A percentile compares a stretch with the other conserved stretches of the same genome.
These are phyloP conservation scores for Quercus aquifolioides DNA, from an alignment of 306 rosid genomes.

Conservation along the genomic window DNA sequence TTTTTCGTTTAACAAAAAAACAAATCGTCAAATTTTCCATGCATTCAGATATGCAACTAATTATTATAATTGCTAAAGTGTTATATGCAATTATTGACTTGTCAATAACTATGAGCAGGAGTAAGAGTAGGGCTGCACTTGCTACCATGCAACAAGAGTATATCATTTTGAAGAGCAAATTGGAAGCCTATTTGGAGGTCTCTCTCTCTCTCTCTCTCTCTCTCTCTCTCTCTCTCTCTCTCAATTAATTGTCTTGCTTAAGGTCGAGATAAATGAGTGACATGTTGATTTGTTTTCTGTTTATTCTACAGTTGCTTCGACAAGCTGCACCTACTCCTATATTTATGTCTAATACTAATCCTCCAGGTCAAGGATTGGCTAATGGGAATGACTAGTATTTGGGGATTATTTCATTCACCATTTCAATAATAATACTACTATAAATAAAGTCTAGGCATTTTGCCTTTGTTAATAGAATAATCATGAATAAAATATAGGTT, in stretches of 20 bases:
- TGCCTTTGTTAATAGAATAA: no score
- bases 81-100: not conserved
- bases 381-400: no score
- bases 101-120: not conserved
- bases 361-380: no score
- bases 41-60: no score
- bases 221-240: not conserved
- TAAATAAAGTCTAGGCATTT: no score
- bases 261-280: not conserved
- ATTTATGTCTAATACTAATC: no score
- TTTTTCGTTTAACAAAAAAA: no score
- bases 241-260: not conserved
- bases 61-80: not conserved
- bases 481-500: no score
- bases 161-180: slow-evolving; percentile 13
- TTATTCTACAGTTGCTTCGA: slow-evolving; percentile 15
- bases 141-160: slow-evolving; percentile 11
- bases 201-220: not conserved
- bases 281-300: not conserved
- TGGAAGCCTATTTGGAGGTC: slow-evolving; percentile 42
- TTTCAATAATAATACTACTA: no score
- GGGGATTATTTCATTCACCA: no score
- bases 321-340: no score
- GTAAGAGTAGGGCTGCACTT: not conserved
- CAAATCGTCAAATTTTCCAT: no score